A percentile compares a stretch with the other conserved stretches of the same genome.
These are phyloP conservation scores for Globisporangium emineosum DNA, from an alignment of 352 stramenopile genomes.

Conservation along the genomic window DNA sequence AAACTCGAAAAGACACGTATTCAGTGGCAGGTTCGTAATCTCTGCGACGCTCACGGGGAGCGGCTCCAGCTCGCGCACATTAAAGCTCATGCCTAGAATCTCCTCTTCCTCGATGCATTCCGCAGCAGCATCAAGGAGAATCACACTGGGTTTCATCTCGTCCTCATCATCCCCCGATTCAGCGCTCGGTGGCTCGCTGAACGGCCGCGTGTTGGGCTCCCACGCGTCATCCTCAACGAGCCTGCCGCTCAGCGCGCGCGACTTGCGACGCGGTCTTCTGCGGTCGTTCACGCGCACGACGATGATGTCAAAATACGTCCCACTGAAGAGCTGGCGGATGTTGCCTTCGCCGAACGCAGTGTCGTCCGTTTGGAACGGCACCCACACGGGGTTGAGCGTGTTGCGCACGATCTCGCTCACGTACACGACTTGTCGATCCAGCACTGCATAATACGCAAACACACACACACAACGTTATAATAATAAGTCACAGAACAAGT, in stretches of 20 bases:
- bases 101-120: conserved; percentile 41
- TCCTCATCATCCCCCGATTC: conserved; percentile 34
- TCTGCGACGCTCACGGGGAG: conserved; percentile 59
- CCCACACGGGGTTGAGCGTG: conserved; percentile 81
- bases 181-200: conserved; percentile 26
- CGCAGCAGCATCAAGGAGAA: not conserved
- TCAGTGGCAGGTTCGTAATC: conserved; percentile 68
- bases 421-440: conserved; percentile 67
- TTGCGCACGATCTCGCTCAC: conserved; percentile 66
- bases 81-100: conserved; percentile 58
- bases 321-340: conserved; percentile 36
- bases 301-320: conserved; percentile 62
- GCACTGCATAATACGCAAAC: conserved; percentile 28
- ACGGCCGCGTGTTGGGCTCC: conserved; percentile 41
- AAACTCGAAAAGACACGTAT: conserved; percentile 82
- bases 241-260: conserved; percentile 34
- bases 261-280: conserved; percentile 48
- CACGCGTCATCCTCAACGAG: conserved; percentile 39
- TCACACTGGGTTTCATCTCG: conserved; percentile 16
- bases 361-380: conserved; percentile 65
- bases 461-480: not conserved
- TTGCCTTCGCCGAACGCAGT: conserved; percentile 20
- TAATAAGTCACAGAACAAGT: not conserved
- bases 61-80: conserved; percentile 62
- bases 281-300: conserved; percentile 60